These are phyloP conservation scores for Rhypophila decipiens DNA, from an alignment of 495 filamentous ascomycete species.

Conservation along the genomic window DNA sequence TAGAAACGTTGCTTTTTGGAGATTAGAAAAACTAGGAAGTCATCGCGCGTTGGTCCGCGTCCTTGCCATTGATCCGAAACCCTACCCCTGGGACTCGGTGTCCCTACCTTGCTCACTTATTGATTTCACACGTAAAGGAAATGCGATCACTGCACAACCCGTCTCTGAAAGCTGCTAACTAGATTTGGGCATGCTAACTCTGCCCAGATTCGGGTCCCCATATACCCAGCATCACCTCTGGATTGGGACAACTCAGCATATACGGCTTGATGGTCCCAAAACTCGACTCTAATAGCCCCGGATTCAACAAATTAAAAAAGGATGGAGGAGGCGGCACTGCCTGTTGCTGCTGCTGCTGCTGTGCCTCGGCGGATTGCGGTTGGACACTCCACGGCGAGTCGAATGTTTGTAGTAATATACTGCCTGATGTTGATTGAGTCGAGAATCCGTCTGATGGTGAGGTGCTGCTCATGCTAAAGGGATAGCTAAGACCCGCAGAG, in stretches of 20 bases:
- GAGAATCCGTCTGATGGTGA: constrained; percentile 29
- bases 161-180: no score
- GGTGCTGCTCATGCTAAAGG: constrained; percentile 28
- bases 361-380: constrained; percentile 21
- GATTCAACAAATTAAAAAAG: constrained; percentile 35
- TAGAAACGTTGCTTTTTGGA: no score
- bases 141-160: no score
- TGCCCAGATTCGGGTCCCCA: constrained; percentile 36
- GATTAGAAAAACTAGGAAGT: no score
- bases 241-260: constrained; percentile 35
- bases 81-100: no score
- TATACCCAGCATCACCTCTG: constrained; percentile 44
- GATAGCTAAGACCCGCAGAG: constrained; percentile 37
- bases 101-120: no score
- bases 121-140: no score
- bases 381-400: constrained; percentile 27
- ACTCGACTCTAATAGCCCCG: constrained; percentile 34
- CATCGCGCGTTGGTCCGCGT: no score
- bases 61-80: no score
- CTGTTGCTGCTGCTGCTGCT: constrained; percentile 16
- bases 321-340: constrained; percentile 16
- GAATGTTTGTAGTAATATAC: constrained; percentile 1
- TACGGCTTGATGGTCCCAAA: constrained; percentile 43
- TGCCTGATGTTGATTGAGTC: constrained; percentile 20
- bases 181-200: no score